Evolutionary conservation across 768 basidiomycete species (phyloP).

Genomic region (Termitomyces bulborhizus): DNA sequence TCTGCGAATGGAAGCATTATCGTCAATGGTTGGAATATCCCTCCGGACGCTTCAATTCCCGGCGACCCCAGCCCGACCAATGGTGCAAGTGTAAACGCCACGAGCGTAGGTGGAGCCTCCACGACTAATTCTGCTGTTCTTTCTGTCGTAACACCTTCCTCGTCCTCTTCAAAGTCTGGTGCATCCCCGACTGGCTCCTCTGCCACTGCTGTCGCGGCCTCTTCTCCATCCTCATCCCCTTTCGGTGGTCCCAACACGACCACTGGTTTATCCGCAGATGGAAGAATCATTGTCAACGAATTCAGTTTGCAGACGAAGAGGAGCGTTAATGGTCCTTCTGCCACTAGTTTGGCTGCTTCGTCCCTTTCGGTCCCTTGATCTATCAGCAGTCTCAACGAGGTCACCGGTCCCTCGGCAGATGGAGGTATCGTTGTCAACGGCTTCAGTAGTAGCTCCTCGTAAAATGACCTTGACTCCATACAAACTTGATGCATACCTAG

Average conservation of each 20-base stretch:
- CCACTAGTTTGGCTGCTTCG: not conserved
- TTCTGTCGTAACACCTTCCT: not conserved
- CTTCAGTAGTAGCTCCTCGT: not conserved
- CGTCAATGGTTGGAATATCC: slow-evolving; percentile 39
- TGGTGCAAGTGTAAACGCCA: not conserved
- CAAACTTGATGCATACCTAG: not conserved
- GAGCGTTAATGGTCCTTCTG: not conserved
- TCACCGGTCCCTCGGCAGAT: slow-evolving; percentile 30
- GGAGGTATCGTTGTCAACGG: slow-evolving; percentile 31
- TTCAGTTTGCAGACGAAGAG: slow-evolving; percentile 19
- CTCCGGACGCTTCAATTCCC: not conserved
- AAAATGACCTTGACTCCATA: slow-evolving; percentile 28
- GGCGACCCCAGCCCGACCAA: not conserved
- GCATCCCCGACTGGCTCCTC: not conserved
- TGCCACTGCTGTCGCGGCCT: no score
- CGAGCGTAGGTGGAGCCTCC: slow-evolving; percentile 1
- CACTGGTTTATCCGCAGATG: not conserved
- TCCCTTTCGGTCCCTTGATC: not conserved
- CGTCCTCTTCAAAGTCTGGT: not conserved
- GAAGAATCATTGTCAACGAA: slow-evolving; percentile 24
- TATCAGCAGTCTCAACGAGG: not conserved
- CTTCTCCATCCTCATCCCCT: no score
- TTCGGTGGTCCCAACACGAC: not conserved
- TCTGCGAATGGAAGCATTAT: slow-evolving; percentile 34
- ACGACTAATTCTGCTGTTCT: not conserved